Evolutionary conservation across 169 alveolate species (phyloP).

Genomic region (Plasmodium cynomolgi): DNA sequence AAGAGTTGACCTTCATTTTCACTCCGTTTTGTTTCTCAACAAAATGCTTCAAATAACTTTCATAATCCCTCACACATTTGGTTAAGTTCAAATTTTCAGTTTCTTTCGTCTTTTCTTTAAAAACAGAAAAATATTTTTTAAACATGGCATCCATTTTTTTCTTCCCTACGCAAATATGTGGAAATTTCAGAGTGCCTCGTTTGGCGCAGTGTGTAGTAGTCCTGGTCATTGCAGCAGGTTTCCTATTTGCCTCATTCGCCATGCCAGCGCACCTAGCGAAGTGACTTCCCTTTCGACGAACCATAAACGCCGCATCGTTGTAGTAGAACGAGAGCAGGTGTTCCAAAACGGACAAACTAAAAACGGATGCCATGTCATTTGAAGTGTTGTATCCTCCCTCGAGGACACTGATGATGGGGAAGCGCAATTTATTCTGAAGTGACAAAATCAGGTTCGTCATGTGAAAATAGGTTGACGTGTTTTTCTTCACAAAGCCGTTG

Average conservation of each 20-base stretch:
- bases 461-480: slow-evolving; percentile 96
- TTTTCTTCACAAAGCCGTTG: slow-evolving; percentile 90
- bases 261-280: not conserved
- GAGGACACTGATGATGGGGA: slow-evolving; percentile 93
- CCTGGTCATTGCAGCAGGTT: not conserved
- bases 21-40: slow-evolving; percentile 16
- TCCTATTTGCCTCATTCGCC: not conserved
- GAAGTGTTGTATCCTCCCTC: slow-evolving; percentile 99
- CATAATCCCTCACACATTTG: slow-evolving; percentile 10
- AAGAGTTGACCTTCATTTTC: slow-evolving; percentile 12
- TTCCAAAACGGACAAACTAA: slow-evolving; percentile 93
- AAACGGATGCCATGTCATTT: slow-evolving; percentile 92
- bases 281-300: not conserved
- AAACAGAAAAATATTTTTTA: slow-evolving; percentile 35
- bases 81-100: slow-evolving; percentile 57
- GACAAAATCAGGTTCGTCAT: slow-evolving; percentile 94
- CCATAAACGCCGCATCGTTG: slow-evolving; percentile 3
- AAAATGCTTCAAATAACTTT: slow-evolving; percentile 17
- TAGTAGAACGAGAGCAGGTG: slow-evolving; percentile 91
- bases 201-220: not conserved
- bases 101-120: slow-evolving; percentile 70
- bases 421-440: slow-evolving; percentile 92
- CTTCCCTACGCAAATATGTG: slow-evolving; percentile 46
- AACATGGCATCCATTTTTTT: slow-evolving; percentile 37
- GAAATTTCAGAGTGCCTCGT: slow-evolving; percentile 6